phyloP scores from a whole-genome alignment of 2,329 filamentous ascomycete species.

The Setomelanomma holmii region DNA sequence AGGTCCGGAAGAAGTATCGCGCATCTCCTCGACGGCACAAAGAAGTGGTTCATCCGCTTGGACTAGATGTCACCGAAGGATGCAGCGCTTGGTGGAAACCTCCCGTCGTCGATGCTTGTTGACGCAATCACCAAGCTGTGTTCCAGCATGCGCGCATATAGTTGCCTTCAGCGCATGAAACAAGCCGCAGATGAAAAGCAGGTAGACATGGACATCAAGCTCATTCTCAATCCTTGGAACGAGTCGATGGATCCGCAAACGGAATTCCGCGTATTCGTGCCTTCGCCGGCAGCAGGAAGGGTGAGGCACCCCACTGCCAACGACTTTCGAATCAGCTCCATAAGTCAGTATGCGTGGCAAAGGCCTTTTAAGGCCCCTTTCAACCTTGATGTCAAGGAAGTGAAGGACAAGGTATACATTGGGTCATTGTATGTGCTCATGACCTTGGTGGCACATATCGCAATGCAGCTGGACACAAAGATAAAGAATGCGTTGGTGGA shows the following conservation, averaged over 20 bases:
- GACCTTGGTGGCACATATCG: conserved; percentile 3
- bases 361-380: conserved; percentile 5
- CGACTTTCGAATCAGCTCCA: conserved; percentile 11
- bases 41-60: conserved; percentile 50
- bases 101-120: conserved; percentile 3
- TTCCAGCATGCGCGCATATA: conserved; percentile 49
- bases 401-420: conserved; percentile 2
- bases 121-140: conserved; percentile 40
- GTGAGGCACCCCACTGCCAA: neutral
- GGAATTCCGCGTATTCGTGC: conserved; percentile 57
- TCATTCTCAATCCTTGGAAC: conserved; percentile 55
- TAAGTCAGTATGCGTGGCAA: conserved; percentile 21
- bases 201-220: conserved; percentile 24
- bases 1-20: conserved; percentile 6
- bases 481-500: conserved; percentile 34
- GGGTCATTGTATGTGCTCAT: conserved; percentile 3
- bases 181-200: conserved; percentile 25
- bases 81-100: conserved; percentile 1
- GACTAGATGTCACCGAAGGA: conserved; percentile 56
- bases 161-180: conserved; percentile 34
- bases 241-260: conserved; percentile 45
- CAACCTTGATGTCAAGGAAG: neutral
- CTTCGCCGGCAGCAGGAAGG: conserved; percentile 34
- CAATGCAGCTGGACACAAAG: conserved; percentile 4
- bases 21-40: conserved; percentile 8